Percentiles rank a stretch among this genome's conserved stretches.
Evolutionary conservation across 2,329 filamentous ascomycete genomes (phyloP).

Genomic region (Ophiostoma novo-ulmi): DNA sequence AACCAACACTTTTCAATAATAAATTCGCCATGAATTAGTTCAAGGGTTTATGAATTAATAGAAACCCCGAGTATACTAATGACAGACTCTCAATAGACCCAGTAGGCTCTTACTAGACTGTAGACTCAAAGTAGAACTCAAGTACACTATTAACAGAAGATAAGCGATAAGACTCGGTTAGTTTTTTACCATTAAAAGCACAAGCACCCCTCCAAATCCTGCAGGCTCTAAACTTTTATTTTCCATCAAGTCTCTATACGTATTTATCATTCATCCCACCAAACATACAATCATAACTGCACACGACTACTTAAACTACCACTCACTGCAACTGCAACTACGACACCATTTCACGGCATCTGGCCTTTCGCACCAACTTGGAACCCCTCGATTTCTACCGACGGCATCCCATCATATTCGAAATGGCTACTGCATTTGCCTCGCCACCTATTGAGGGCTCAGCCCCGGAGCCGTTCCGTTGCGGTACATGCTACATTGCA

Average conservation of each 20-base stretch:
- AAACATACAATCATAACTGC: neutral
- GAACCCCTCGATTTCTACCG: neutral
- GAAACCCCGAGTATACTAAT: neutral
- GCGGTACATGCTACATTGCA: conserved; percentile 96
- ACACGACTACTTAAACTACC: neutral
- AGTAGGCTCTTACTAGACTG: no score
- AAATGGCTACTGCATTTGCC: conserved; percentile 6
- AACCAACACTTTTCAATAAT: neutral
- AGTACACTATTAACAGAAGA: no score
- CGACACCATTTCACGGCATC: neutral
- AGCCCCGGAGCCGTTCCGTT: conserved; percentile 74
- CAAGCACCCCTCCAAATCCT: neutral
- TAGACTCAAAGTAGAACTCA: no score
- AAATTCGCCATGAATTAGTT: no score
- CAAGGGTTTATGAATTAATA: no score
- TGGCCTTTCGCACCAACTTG: neutral
- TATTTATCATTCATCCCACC: neutral
- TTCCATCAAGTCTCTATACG: neutral
- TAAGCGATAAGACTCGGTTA: no score
- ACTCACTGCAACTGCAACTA: neutral
- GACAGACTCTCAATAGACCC: neutral
- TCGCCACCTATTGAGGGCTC: conserved; percentile 49
- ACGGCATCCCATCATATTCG: neutral
- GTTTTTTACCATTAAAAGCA: neutral
- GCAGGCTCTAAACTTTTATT: neutral